Percentiles rank a stretch among this genome's conserved stretches.
Evolutionary conservation across 768 basidiomycete species (phyloP).

Genomic region (Candolleomyces efflorescens): DNA sequence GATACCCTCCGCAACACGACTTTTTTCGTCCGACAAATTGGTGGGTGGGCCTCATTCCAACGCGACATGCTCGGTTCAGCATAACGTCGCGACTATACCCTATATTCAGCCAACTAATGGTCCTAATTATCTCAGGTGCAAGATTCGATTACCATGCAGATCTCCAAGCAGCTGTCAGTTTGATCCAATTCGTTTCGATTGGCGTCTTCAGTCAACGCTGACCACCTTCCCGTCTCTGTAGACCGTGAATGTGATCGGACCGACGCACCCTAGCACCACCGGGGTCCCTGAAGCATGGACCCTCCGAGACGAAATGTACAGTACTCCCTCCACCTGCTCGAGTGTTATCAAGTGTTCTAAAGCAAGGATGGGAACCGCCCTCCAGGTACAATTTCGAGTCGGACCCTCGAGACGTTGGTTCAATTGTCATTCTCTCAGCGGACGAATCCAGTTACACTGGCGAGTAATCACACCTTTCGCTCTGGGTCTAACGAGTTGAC

Average conservation of each 20-base stretch:
- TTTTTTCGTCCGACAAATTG: constrained; percentile 52
- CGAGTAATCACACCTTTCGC: constrained; percentile 17
- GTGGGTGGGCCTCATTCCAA: constrained; percentile 27
- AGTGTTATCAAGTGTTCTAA: background rate
- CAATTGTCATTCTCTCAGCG: constrained; percentile 57
- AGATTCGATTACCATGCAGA: constrained; percentile 70
- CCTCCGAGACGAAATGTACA: constrained; percentile 59
- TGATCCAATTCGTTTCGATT: background rate
- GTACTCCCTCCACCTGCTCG: background rate
- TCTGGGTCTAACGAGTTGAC: background rate
- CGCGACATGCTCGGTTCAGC: too few relatives aligned
- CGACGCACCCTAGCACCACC: constrained; percentile 57
- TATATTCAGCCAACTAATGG: too few relatives aligned
- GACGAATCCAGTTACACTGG: constrained; percentile 63
- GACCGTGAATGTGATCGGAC: constrained; percentile 57
- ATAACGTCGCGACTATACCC: too few relatives aligned
- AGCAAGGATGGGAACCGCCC: background rate
- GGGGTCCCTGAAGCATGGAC: constrained; percentile 50
- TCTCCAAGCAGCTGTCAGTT: constrained; percentile 58
- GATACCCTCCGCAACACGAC: constrained; percentile 56
- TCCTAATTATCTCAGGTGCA: constrained; percentile 36
- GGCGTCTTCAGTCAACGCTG: background rate
- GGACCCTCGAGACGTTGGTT: constrained; percentile 63
- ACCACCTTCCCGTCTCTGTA: constrained; percentile 15
- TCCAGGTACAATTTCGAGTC: constrained; percentile 67